Evolutionary conservation across 2,329 filamentous ascomycete species (phyloP), one percentile per base, ranked within the genome.

Genomic region (Gaeumannomyces tritici): DNA sequence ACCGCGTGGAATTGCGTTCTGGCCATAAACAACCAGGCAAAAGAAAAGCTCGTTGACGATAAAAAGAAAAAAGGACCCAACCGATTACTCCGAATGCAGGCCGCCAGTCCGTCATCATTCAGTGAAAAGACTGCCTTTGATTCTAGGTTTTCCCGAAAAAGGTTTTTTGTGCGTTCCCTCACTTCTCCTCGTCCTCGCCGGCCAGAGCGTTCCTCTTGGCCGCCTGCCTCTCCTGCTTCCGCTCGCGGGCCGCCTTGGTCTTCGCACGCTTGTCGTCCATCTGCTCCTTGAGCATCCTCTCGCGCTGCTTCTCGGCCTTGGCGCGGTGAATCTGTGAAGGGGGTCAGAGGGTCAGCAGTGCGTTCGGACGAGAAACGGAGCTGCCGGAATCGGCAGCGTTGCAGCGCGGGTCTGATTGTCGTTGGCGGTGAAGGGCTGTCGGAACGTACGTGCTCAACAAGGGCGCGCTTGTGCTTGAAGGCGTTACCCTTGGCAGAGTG

Each of bases 401-500:
- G n/a, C n/a, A n/a, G n/a, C 11, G 42, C 21, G 18, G 42, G n/a
- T 13, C 24, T 24, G 42, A 24, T 24, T 9, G 6, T 3, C 42
- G 21, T 11, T 8, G n/a, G 11, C 24, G 15, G 28, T 47, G 8
- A 33, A 31, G 35, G 57, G 55, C 55, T 33, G 62, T 33, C 63
- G 65, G 63, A 63, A 91, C 95, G 77, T 96, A 99, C 95, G 86
- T 99, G 95, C 88, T 99, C 95, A 79, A 99, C 92, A 75, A 99
- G 89, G 77, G 93, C 95, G 83, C 95, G 90, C 93, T 98, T 99
- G 91, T 99, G 95, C 93, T 99, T 99, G 90, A 99, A 99, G 80
- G 95, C 93, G 89, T 99, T 99, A 96, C 95, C 96, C 93, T 99
- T 99, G 89, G 90, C 95, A 79, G 96, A 85, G 83, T 97, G 95